Base-by-base conservation (phyloP, 768 basidiomycete genomes). In the Russula sp. region DNA sequence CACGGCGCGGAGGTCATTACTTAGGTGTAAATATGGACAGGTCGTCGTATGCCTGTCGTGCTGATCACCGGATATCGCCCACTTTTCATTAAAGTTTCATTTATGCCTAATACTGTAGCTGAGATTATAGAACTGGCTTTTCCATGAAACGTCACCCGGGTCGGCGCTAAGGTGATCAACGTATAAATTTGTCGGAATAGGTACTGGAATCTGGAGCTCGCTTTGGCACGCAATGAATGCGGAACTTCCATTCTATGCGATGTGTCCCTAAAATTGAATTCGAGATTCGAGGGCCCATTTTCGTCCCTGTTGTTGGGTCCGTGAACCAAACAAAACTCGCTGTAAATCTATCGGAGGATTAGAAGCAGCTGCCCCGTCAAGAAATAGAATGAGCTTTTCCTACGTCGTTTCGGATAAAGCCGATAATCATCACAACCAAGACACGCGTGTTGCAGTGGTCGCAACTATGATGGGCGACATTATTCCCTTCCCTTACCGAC, bases 1-100 rank as follows among this genome's bases (percentile, higher is more conserved):
- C 75, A 72, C 7, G 91, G 91, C 0, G 85, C 78, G n/a, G 90
- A 94, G 3, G 83, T 95, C 6, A 78, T 96, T 36, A 96, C 94
- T 18, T 67, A 65, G 34, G 57, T 56, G 24, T 57, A 44, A 11
- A 54, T 22, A 14, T 26, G 13, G 40, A 32, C 38, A 30, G 36
- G 48, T 49, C 22, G 49, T 26, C 22, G 5, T n/a, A 36, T n/a
- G 53, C 34, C 54, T 28, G 40, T 44, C 14, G 55, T 26, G 38
- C 24, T 42, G 55, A n/a, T 57, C 16, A 11, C 16, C 38, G 55
- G 14, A 48, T 24, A 48, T 38, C 5, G 49, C 20, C 50, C 30
- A 46, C n/a, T 1, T n/a, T 50, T 50, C 49, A 50, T 50, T 50
- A 6, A 11, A 8, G 26, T 18, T 50, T 50, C 13, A 26, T 14